A percentile compares a stretch with the other conserved stretches of the same genome.
These are phyloP conservation scores for Aquilaria agallochum DNA, from an alignment of 441 rosid genomes.

Conservation along the genomic window DNA sequence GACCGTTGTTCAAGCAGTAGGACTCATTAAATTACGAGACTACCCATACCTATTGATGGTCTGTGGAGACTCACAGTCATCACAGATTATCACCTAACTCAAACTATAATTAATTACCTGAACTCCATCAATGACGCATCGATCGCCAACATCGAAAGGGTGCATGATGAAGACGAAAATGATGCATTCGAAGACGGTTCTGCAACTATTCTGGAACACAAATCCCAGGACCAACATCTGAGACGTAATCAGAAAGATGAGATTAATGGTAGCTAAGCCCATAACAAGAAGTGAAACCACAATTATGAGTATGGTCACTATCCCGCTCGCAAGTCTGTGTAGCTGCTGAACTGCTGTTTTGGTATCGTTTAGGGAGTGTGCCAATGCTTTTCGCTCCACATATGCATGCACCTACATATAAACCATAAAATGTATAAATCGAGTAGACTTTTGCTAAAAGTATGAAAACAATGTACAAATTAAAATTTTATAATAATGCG, in stretches of 20 bases:
- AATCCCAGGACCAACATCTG: conserved; percentile 38
- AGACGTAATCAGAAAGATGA: conserved; percentile 30
- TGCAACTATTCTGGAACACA: conserved; percentile 47
- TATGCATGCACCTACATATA: conserved; percentile 32
- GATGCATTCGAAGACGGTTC: conserved; percentile 42
- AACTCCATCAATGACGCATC: conserved; percentile 50
- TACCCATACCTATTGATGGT: no score
- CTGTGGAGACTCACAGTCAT: no score
- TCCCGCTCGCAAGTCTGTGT: conserved; percentile 35
- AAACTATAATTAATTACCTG: conserved; percentile 17
- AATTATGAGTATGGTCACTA: conserved; percentile 26
- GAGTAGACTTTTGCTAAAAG: no score
- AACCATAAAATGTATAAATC: not conserved
- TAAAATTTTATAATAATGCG: not conserved
- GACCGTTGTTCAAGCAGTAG: no score
- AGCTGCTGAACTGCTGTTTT: conserved; percentile 45
- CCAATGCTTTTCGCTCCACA: conserved; percentile 38
- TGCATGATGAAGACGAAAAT: conserved; percentile 46
- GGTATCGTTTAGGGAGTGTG: conserved; percentile 40
- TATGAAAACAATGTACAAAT: not conserved
- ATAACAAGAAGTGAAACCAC: conserved; percentile 34
- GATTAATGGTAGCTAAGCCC: conserved; percentile 36
- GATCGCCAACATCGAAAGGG: conserved; percentile 53
- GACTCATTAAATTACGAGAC: no score
- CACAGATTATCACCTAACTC: no score